Conservation (phyloP, 805 yeast genomes). For the Candida ipomoeae region DNA sequence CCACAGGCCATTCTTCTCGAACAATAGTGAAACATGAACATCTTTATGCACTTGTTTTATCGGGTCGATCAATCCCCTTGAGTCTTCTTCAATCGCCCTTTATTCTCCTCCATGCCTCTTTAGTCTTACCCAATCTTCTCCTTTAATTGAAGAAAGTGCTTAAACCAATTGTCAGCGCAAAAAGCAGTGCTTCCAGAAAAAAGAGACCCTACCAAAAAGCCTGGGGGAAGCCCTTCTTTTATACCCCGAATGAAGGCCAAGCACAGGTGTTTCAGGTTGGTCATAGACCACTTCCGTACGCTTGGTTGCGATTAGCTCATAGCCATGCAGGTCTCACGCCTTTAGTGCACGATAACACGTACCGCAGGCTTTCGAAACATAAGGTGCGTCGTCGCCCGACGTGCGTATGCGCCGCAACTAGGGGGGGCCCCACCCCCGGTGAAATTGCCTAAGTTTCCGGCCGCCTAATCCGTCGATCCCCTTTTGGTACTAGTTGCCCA, state of each 20-base stretch:
- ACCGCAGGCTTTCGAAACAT: background rate
- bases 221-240: background rate
- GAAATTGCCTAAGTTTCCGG: slow-evolving; percentile 3
- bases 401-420: slow-evolving; percentile 1
- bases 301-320: background rate
- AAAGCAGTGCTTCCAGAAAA: background rate
- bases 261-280: background rate
- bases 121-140: too few relatives aligned
- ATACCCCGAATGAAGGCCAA: background rate
- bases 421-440: background rate
- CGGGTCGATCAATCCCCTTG: too few relatives aligned
- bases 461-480: background rate
- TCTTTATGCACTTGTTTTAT: too few relatives aligned
- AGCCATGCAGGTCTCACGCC: background rate
- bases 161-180: background rate
- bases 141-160: too few relatives aligned
- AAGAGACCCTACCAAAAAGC: background rate
- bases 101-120: too few relatives aligned
- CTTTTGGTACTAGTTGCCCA: background rate
- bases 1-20: background rate
- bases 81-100: too few relatives aligned
- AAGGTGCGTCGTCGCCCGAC: slow-evolving; percentile 2
- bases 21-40: background rate
- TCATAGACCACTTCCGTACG: background rate
- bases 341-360: background rate